phyloP scores from a whole-genome alignment of 1,139 yeast genomes.

The Geotrichum restrictum region DNA sequence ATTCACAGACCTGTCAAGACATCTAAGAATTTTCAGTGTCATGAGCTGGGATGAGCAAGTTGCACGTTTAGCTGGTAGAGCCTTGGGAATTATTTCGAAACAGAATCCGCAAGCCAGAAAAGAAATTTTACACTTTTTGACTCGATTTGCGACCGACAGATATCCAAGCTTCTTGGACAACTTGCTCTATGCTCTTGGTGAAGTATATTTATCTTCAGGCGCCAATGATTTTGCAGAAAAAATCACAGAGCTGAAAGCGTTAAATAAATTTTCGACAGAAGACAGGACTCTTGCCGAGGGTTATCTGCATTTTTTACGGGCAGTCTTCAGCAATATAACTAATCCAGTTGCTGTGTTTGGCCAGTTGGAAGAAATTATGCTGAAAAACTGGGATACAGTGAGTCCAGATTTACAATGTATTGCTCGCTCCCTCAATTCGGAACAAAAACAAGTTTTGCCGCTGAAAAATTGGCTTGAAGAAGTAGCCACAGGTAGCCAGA shows the following conservation, averaged over 20 bases:
- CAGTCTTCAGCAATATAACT: not conserved
- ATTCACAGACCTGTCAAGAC: conserved; percentile 30
- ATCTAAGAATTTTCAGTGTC: conserved; percentile 30
- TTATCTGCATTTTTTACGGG: conserved; percentile 11
- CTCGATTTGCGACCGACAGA: conserved; percentile 1
- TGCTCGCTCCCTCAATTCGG: not conserved
- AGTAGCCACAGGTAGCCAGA: conserved; percentile 4
- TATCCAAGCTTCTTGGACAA: conserved; percentile 23
- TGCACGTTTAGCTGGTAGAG: conserved; percentile 39
- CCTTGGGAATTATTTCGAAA: conserved; percentile 24
- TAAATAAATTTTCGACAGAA: conserved; percentile 5
- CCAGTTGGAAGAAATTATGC: conserved; percentile 11
- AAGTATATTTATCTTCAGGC: conserved; percentile 6
- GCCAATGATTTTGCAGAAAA: not conserved
- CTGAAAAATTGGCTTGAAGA: conserved; percentile 6
- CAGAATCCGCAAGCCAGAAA: not conserved
- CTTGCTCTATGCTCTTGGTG: conserved; percentile 28
- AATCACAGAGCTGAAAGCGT: not conserved
- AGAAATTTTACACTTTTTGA: not conserved
- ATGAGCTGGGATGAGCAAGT: conserved; percentile 41
- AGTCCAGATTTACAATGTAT: conserved; percentile 3
- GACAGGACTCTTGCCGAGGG: conserved; percentile 16
- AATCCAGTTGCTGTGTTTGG: not conserved
- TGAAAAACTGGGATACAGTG: not conserved
- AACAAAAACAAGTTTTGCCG: not conserved